phyloP scores from a whole-genome alignment of 805 yeast genomes.

The Starmerella bombicola region DNA sequence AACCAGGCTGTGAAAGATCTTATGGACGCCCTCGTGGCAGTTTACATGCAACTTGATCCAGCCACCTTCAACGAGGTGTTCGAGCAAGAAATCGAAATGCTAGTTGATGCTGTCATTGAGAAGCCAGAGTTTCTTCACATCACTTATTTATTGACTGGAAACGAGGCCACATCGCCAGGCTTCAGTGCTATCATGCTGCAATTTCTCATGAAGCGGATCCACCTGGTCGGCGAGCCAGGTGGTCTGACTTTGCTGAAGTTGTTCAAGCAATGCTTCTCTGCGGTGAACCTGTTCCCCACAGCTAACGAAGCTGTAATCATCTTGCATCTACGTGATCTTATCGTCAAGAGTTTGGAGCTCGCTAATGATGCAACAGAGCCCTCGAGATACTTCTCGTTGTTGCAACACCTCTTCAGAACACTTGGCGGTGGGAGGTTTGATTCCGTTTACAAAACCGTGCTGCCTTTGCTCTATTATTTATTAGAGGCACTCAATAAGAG shows the following conservation, averaged over 20 bases:
- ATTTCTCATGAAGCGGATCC: conserved; percentile 62
- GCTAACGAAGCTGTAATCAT: conserved; percentile 77
- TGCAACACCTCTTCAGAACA: conserved; percentile 80
- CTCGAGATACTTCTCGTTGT: conserved; percentile 71
- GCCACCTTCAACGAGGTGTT: conserved; percentile 91
- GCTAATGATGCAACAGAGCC: conserved; percentile 87
- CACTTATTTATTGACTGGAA: conserved; percentile 87
- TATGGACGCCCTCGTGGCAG: conserved; percentile 90
- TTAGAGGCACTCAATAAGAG: conserved; percentile 75
- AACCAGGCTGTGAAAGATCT: conserved; percentile 75
- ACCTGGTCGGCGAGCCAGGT: conserved; percentile 70
- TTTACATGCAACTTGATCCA: conserved; percentile 86
- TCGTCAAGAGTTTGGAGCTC: conserved; percentile 61
- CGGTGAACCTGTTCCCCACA: conserved; percentile 76
- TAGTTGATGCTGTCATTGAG: conserved; percentile 65
- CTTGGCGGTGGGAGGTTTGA: conserved; percentile 97
- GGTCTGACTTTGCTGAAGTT: conserved; percentile 64
- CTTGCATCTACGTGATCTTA: conserved; percentile 76
- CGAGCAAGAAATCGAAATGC: conserved; percentile 60
- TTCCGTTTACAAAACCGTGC: conserved; percentile 76
- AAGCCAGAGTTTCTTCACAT: conserved; percentile 80
- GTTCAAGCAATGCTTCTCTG: conserved; percentile 89
- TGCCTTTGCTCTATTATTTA: conserved; percentile 78
- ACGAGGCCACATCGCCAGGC: conserved; percentile 87
- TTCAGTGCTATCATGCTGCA: conserved; percentile 73